Base-by-base conservation (phyloP, 306 rosid species). In the Fragaria iinumae region DNA sequence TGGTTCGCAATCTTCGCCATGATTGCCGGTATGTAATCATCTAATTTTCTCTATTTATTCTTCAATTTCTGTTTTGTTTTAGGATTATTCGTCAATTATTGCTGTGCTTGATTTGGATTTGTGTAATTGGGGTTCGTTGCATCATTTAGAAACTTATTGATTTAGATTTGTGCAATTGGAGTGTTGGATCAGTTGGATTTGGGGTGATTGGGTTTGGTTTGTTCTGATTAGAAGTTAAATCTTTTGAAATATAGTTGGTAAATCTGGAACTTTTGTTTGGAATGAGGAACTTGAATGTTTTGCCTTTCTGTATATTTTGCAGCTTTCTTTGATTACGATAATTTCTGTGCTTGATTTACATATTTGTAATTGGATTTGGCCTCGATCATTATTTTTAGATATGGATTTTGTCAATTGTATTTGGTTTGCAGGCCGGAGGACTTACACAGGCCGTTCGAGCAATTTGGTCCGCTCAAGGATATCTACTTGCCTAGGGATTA, bases 401-500 rank as follows among this genome's bases (percentile, higher is more conserved):
- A 5, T 47, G 57, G 53, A 47, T 17, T 27, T 69, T 14, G 25
- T 67, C 8, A 36, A 41, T 36, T 27, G 3, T 10, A 2, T 60
- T 43, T 78, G 72, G 23, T 72, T 79, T 88, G 78, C 88, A 91
- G 98, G 90, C 48, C 85, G 0, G 90, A 91, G 72, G 97, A 91
- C 79, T 79, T 93, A 3, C 92, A 84, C 3, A 84, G 82, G 41
- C 93, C 90, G 74, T 93, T 93, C 81, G 79, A 88, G 75, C 90
- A 79, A 70, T 91, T 90, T 77, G 98, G 96, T 64, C 90, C 87
- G 29, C 88, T 93, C 39, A 93, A 91, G 89, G 97, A 93, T 57
- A 63, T 91, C 55, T 93, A 93, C 62, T 77, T 93, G 87, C 97
- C 98, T 32, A 90, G 87, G 75, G 93, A 93, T 87, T 93, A 87